A percentile compares a stretch with the other conserved stretches of the same genome.
These are phyloP conservation scores for Coniochaeta pulveracea DNA, from an alignment of 2,329 filamentous ascomycete species.

Conservation along the genomic window DNA sequence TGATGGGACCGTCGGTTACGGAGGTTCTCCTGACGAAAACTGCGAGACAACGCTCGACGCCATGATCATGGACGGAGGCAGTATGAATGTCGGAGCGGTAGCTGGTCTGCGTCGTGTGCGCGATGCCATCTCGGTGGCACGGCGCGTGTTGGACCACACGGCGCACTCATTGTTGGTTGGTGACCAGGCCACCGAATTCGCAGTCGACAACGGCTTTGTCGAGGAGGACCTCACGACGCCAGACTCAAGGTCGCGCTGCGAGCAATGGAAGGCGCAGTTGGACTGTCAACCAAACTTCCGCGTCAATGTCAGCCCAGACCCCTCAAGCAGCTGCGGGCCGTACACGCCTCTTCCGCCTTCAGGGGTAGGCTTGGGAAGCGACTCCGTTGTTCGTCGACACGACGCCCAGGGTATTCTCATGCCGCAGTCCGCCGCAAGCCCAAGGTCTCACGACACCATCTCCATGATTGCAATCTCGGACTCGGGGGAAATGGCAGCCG, in stretches of 20 bases:
- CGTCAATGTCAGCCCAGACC: constrained; percentile 31
- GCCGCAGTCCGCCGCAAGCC: constrained; percentile 10
- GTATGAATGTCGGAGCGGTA: constrained; percentile 42
- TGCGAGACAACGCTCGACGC: constrained; percentile 49
- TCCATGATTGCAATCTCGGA: constrained; percentile 35
- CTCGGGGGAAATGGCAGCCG: constrained; percentile 36
- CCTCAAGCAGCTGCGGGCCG: constrained; percentile 31
- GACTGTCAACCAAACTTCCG: constrained; percentile 41
- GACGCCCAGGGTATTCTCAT: too few species aligned
- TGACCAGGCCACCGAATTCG: constrained; percentile 41
- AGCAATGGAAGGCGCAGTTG: constrained; percentile 24
- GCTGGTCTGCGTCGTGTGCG: constrained; percentile 35
- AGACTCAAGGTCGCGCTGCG: constrained; percentile 26
- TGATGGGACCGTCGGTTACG: constrained; percentile 42
- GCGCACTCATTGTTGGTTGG: constrained; percentile 39
- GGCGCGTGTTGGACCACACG: constrained; percentile 38
- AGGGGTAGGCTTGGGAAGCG: neutral
- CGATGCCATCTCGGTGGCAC: constrained; percentile 36
- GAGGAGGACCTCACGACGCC: constrained; percentile 30
- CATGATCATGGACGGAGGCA: constrained; percentile 44
- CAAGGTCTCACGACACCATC: constrained; percentile 38
- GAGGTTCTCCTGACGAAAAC: constrained; percentile 41
- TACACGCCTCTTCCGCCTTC: constrained; percentile 23
- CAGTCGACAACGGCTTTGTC: constrained; percentile 36
- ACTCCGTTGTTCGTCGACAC: too few species aligned